Conservation (phyloP, 805 yeast genomes). For the Ogataea minuta region DNA sequence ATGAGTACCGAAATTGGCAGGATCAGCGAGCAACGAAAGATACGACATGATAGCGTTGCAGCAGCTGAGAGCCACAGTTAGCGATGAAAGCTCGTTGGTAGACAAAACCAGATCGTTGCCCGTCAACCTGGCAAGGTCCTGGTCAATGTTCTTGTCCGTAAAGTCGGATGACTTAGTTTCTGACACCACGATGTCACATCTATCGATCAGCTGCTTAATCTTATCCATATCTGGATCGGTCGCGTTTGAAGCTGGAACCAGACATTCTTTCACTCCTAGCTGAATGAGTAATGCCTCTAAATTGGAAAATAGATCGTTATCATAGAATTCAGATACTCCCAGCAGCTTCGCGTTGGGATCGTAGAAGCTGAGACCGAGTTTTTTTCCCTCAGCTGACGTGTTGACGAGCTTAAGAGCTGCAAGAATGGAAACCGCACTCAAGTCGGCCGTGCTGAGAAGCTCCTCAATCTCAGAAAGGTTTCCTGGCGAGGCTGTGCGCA, state of each 20-base stretch:
- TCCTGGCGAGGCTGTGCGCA: constrained; percentile 81
- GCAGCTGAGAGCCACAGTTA: constrained; percentile 54
- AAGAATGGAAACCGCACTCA: constrained; percentile 43
- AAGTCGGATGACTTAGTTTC: constrained; percentile 57
- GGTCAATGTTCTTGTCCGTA: constrained; percentile 65
- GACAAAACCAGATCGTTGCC: constrained; percentile 53
- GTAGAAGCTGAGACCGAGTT: constrained; percentile 75
- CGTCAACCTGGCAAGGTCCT: constrained; percentile 72
- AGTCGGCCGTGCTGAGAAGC: constrained; percentile 47
- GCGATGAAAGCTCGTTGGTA: constrained; percentile 51
- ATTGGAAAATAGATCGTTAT: constrained; percentile 84
- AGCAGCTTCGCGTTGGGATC: constrained; percentile 67
- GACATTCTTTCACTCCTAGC: constrained; percentile 81
- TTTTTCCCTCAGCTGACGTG: constrained; percentile 42
- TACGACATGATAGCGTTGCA: constrained; percentile 69
- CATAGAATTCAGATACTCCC: constrained; percentile 77
- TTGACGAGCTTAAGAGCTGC: constrained; percentile 47
- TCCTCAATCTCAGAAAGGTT: constrained; percentile 78
- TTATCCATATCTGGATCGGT: constrained; percentile 59
- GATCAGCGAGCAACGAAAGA: constrained; percentile 59
- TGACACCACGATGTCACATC: constrained; percentile 74
- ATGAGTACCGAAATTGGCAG: constrained; percentile 52
- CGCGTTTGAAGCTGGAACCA: constrained; percentile 46
- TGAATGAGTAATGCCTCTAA: constrained; percentile 85
- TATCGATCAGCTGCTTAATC: constrained; percentile 66